Percentiles rank a stretch among this genome's conserved stretches.
Evolutionary conservation across 2,329 filamentous ascomycete genomes (phyloP).

Genomic region (Arthroderma sp.): DNA sequence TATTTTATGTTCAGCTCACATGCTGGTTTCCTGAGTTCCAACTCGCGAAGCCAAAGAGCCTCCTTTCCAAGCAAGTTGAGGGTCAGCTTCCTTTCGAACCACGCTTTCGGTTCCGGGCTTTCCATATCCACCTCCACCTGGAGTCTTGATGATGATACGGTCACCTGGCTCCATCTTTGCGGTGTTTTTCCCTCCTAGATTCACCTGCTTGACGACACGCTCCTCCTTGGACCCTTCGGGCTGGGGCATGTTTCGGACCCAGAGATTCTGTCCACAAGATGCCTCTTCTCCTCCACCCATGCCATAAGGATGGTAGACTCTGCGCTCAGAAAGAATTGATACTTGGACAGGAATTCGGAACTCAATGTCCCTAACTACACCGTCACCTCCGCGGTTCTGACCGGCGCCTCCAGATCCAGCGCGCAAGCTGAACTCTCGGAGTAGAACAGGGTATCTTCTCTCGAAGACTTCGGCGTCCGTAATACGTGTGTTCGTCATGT

Average conservation of each 20-base stretch:
- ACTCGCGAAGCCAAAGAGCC: constrained; percentile 42
- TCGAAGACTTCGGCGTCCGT: constrained; percentile 73
- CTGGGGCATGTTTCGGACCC: constrained; percentile 59
- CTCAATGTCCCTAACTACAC: constrained; percentile 67
- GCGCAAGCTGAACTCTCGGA: constrained; percentile 58
- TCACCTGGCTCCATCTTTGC: constrained; percentile 27
- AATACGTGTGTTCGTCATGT: constrained; percentile 80
- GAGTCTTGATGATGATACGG: constrained; percentile 28
- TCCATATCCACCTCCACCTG: constrained; percentile 31
- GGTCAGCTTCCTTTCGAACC: constrained; percentile 43
- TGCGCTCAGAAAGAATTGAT: constrained; percentile 59
- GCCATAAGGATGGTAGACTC: constrained; percentile 65
- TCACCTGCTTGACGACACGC: constrained; percentile 19
- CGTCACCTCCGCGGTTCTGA: constrained; percentile 59
- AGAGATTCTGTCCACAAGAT: constrained; percentile 66
- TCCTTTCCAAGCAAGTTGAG: constrained; percentile 46
- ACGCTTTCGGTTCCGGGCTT: constrained; percentile 42
- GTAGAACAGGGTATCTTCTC: constrained; percentile 60
- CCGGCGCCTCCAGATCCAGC: constrained; percentile 52
- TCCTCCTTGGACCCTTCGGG: constrained; percentile 17
- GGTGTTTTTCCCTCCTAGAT: constrained; percentile 24
- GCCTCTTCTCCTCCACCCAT: constrained; percentile 68
- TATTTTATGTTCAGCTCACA: constrained; percentile 16
- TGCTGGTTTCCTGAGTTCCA: constrained; percentile 41
- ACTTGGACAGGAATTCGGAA: constrained; percentile 67